Base-by-base conservation (phyloP, 768 basidiomycete genomes). In the Mycena belliarum region DNA sequence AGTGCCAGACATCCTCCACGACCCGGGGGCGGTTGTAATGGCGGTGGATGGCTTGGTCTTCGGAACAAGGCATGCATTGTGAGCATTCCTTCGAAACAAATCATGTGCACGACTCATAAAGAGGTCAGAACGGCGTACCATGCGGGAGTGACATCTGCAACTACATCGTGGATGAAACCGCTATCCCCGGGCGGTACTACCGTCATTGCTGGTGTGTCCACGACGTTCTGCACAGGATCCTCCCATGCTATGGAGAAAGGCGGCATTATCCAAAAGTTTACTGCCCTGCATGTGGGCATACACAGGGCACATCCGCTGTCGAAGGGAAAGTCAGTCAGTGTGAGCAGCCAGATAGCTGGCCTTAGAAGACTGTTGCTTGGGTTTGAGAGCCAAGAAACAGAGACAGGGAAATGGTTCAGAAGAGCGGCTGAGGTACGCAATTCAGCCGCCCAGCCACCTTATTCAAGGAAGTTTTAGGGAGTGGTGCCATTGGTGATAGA, bases 21-120 rank as follows among this genome's bases (percentile, higher is more conserved):
- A 79, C 63, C 68, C 78, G 3, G 75, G 85, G 5, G 87, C 81
- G 16, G 61, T 89, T 9, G 73, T 85, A 14, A 78, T 83, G 48
- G 90, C 87, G 9, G 80, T 82, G 42, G 91, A 93, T 68, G 88
- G 85, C 1, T 75, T 91, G 24, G 76, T 82, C 65, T 93, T 93
- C 65, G 80, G 80, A 6, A 88, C 88, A 3, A 79, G 89, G 60
- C 82, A 91, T 69, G 85, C 87, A 32, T 68, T 91, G 91, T 91
- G 68, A 73, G 88, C 75, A 24, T 21, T 61, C 46, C 33, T 37
- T 12, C 4, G 43, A 33, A 48, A 23, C 23, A 43, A 20, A 54
- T 42, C n/a, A 47, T 24, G 18, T 63, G 35, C 61, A 28, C 33
- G n/a, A 28, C 61, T 47, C 52, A 52, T 48, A 28, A 11, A 49